Evolutionary conservation across 768 basidiomycete species (phyloP).

Genomic region (Collybia nuda): DNA sequence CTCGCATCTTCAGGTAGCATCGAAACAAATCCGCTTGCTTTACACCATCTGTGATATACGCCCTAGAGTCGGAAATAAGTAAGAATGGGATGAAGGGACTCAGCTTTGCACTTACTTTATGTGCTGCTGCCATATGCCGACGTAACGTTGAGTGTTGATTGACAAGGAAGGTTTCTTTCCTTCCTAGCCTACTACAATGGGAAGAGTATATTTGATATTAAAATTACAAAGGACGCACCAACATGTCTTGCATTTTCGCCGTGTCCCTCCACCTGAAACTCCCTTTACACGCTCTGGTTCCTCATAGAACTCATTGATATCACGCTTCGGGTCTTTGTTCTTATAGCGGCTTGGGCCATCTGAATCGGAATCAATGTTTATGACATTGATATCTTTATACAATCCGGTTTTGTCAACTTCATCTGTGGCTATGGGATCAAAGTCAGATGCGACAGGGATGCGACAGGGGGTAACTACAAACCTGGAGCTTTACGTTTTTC

Average conservation of each 20-base stretch:
- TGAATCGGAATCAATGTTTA: conserved; percentile 2
- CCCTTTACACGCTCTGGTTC: background rate
- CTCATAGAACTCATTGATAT: conserved; percentile 4
- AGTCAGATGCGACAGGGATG: background rate
- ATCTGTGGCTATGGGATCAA: background rate
- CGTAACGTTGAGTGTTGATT: too few species aligned
- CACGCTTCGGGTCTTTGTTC: conserved; percentile 2
- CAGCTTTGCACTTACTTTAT: too few species aligned
- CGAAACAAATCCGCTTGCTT: conserved; percentile 14
- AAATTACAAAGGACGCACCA: background rate
- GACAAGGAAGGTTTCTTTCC: too few species aligned
- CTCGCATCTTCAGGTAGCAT: conserved; percentile 18
- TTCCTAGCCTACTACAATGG: too few species aligned
- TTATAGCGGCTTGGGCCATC: background rate
- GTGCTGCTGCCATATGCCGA: too few species aligned
- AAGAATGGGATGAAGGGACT: too few species aligned
- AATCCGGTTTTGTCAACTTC: background rate
- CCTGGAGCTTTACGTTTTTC: background rate
- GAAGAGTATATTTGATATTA: too few species aligned
- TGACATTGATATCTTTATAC: conserved; percentile 7
- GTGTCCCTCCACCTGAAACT: background rate
- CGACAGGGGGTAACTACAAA: background rate
- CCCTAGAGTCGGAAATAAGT: background rate
- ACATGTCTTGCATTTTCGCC: background rate
- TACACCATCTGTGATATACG: conserved; percentile 7